Base-by-base conservation (phyloP, 1,139 yeast genomes). In the Magnusiomyces suaveolens region DNA sequence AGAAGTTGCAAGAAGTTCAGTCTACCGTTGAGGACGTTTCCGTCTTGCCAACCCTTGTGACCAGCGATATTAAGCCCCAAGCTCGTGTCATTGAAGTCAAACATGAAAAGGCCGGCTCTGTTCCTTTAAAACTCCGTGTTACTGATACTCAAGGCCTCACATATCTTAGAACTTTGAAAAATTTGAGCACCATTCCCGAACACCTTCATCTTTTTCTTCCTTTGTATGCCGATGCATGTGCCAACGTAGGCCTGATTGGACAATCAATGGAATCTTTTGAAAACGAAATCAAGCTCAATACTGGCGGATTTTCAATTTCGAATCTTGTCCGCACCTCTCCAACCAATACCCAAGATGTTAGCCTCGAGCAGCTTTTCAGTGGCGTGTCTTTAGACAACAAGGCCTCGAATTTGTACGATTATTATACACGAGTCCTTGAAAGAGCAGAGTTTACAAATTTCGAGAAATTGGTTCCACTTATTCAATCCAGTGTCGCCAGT, bases 191-290 rank as follows among this genome's bases (percentile, higher is more conserved):
- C 51, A 64, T 73, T 3, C 92, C 95, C 14, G 63, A 72, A 1
- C 79, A 80, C 21, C 74, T 84, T 51, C 77, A 83, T 58, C 83
- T 83, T 38, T 88, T 79, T 62, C 69, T 94, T 59, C 87, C 96
- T 0, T 69, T 94, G 50, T 92, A 87, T 69, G 75, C 85, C 12
- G 84, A 84, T 29, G 86, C 96, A 52, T 75, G 90, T 60, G 85
- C 95, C 2, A 87, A 84, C 64, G 75, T 92, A 59, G 99, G 99
- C 18, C 90, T 98, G 0, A 66, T 72, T 2, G 66, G 70, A 6
- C 82, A 84, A 55, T 69, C 84, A 1, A 87, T 87, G 77, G 86
- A 89, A 21, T 85, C 83, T 48, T 77, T 92, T 58, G 98, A 92
- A 66, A 89, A 92, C 59, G 81, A 82, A 54, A 89, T 94, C 60